A percentile compares a stretch with the other conserved stretches of the same genome.
These are phyloP conservation scores for Acmispon strigosus DNA, from an alignment of 306 rosid species.

Conservation along the genomic window DNA sequence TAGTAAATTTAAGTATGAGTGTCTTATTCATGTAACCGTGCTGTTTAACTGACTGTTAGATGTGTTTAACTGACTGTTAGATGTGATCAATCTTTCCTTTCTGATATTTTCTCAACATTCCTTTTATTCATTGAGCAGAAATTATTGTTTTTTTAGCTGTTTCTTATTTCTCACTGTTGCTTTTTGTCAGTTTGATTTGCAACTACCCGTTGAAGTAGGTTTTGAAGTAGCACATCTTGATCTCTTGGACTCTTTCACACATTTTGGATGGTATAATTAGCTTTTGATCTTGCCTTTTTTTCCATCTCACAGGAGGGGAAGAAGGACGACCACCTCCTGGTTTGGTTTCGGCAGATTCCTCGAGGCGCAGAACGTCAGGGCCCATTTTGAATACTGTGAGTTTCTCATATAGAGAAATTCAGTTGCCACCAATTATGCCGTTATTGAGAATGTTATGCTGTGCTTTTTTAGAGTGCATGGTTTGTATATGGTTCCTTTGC, in stretches of 20 bases:
- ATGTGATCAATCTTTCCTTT: conserved; percentile 1
- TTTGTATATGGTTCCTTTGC: conserved; percentile 1
- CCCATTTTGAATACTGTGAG: conserved; percentile 53
- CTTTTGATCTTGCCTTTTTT: conserved; percentile 7
- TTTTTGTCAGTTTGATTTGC: not conserved
- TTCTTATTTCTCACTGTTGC: not conserved
- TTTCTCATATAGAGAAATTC: conserved; percentile 41
- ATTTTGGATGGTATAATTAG: not conserved
- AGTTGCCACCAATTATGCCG: conserved; percentile 26
- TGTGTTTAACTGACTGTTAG: not conserved
- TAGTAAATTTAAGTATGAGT: not conserved
- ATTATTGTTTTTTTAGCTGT: not conserved
- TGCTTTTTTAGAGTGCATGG: conserved; percentile 16
- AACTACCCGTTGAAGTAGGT: not conserved
- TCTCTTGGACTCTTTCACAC: not conserved
- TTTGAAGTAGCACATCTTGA: not conserved
- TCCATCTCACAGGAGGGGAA: conserved; percentile 48
- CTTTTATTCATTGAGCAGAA: not conserved
- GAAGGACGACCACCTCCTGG: conserved; percentile 68
- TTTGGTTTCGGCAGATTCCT: conserved; percentile 61
- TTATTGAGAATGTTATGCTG: conserved; percentile 38
- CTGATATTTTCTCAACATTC: not conserved
- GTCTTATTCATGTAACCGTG: not conserved
- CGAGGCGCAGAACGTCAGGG: conserved; percentile 66
- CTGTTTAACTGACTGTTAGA: not conserved